Evolutionary conservation across 352 stramenopile genomes (phyloP).

Genomic region (Globisporangium apiculatum): DNA sequence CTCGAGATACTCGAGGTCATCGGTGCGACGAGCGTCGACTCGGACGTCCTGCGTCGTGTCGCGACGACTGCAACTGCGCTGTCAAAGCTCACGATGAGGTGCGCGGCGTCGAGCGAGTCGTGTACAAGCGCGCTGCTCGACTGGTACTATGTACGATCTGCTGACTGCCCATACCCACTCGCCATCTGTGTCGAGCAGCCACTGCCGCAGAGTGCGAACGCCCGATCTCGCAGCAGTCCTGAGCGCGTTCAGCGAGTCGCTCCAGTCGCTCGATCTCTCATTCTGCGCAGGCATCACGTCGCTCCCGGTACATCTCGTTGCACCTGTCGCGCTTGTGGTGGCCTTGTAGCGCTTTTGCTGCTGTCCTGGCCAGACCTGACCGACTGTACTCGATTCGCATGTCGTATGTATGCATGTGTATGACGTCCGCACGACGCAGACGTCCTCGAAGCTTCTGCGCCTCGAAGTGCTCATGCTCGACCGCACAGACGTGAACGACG

Average conservation of each 20-base stretch:
- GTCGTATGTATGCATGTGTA: conserved; percentile 1
- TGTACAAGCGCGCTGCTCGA: background rate
- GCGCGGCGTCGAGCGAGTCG: background rate
- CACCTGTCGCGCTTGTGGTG: background rate
- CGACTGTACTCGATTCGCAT: background rate
- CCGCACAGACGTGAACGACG: conserved; percentile 41
- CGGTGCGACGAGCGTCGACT: conserved; percentile 40
- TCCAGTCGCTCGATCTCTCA: conserved; percentile 48
- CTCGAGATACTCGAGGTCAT: conserved; percentile 40
- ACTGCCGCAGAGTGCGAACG: conserved; percentile 19
- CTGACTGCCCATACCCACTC: too few relatives aligned
- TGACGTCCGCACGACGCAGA: conserved; percentile 8
- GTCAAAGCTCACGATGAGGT: conserved; percentile 49
- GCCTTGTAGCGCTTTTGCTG: background rate
- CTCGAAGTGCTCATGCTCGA: conserved; percentile 64
- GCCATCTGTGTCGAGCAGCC: conserved; percentile 12
- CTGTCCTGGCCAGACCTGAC: background rate
- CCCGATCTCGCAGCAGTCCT: conserved; percentile 31
- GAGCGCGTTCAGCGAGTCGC: conserved; percentile 18
- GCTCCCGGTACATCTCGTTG: conserved; percentile 24
- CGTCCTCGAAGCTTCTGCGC: conserved; percentile 12
- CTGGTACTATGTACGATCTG: too few relatives aligned
- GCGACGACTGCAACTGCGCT: conserved; percentile 22
- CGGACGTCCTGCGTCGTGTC: conserved; percentile 30
- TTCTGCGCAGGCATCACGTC: conserved; percentile 33